Percentiles rank a stretch among this genome's conserved stretches.
Conservation (phyloP, 2,329 filamentous ascomycete species). For the Hypomyces perniciosus region DNA sequence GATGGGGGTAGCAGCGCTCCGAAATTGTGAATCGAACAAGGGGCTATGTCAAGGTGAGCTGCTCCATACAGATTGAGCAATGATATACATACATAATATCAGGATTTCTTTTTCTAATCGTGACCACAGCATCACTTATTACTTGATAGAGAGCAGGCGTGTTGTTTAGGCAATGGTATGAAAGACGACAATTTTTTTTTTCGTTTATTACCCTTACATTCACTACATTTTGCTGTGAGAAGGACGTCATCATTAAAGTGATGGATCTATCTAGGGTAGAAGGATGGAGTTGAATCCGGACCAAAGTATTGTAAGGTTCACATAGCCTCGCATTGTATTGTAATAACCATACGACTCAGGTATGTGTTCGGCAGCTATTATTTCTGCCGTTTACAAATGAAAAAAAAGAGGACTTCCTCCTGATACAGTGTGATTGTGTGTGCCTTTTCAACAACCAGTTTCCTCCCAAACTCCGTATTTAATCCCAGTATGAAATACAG, state of each 20-base stretch:
- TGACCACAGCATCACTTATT: too few species aligned
- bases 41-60: too few species aligned
- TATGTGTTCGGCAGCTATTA: background rate
- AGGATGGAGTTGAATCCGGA: background rate
- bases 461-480: constrained; percentile 1
- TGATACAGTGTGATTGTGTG: background rate
- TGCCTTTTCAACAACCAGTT: background rate
- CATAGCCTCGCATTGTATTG: background rate
- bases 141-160: too few species aligned
- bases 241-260: too few species aligned
- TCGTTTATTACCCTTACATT: too few species aligned
- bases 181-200: too few species aligned
- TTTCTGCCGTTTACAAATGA: constrained; percentile 2
- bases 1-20: constrained; percentile 20
- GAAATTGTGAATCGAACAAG: constrained; percentile 29
- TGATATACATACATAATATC: too few species aligned
- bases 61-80: background rate
- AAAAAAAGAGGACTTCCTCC: background rate
- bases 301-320: too few species aligned
- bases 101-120: too few species aligned
- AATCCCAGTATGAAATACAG: constrained; percentile 5
- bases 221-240: too few species aligned
- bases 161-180: too few species aligned
- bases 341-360: background rate
- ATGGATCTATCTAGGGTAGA: too few species aligned